Percentiles rank a stretch among this genome's conserved stretches.
Conservation (phyloP, 164 flowering plant genomes). For the Vitis rupestris region DNA sequence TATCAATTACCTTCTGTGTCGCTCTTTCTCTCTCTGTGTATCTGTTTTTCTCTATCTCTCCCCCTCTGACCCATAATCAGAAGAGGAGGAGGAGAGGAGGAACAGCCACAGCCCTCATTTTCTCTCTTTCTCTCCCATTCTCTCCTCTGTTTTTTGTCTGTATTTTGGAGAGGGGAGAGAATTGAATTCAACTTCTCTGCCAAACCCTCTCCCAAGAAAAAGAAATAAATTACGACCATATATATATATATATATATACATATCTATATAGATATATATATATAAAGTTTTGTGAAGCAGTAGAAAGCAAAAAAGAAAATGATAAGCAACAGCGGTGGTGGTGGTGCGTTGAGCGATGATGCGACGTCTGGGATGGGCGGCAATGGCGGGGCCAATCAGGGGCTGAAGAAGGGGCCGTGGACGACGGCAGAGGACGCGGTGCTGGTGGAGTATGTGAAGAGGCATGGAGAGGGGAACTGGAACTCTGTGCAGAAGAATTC, state of each 20-base stretch:
- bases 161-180: conserved; percentile 18
- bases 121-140: background rate
- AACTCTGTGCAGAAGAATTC: conserved; percentile 70
- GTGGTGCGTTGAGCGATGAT: background rate
- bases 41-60: conserved; percentile 1
- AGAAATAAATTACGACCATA: background rate
- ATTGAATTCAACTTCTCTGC: background rate
- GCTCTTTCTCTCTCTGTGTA: background rate
- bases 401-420: conserved; percentile 78
- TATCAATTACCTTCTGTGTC: background rate
- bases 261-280: background rate
- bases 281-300: background rate
- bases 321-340: conserved; percentile 3
- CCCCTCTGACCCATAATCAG: conserved; percentile 2
- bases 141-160: conserved; percentile 13
- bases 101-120: background rate
- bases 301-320: background rate
- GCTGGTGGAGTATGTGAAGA: conserved; percentile 64
- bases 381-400: conserved; percentile 7
- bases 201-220: background rate
- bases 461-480: conserved; percentile 85
- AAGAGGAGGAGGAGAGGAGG: background rate
- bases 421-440: conserved; percentile 71
- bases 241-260: background rate
- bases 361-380: conserved; percentile 3